A percentile compares a stretch with the other conserved stretches of the same genome.
These are phyloP conservation scores for Populus hybrid DNA, from an alignment of 441 rosid genomes.

Conservation along the genomic window DNA sequence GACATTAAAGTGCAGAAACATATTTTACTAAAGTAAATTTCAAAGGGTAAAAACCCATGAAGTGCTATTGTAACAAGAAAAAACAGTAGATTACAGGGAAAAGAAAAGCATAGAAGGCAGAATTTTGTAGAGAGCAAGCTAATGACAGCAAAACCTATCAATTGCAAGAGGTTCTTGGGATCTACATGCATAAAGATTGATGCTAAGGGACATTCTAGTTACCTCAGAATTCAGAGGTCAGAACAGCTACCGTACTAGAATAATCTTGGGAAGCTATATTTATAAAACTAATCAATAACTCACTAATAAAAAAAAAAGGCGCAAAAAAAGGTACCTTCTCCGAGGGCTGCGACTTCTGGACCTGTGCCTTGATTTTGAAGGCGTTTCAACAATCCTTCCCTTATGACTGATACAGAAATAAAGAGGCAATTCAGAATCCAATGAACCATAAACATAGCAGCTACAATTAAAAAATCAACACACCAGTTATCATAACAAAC, in stretches of 20 bases:
- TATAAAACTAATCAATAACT: not conserved
- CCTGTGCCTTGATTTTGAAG: slow-evolving; percentile 36
- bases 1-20: not conserved
- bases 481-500: not conserved
- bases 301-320: not conserved
- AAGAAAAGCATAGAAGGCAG: not conserved
- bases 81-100: not conserved
- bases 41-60: not conserved
- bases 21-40: not conserved
- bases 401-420: slow-evolving; percentile 35
- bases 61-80: not conserved
- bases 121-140: not conserved
- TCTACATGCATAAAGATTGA: not conserved
- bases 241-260: not conserved
- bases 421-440: not conserved
- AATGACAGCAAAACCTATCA: not conserved
- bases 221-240: not conserved
- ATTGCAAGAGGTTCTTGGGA: not conserved
- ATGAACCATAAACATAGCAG: not conserved
- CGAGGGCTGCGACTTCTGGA: slow-evolving; percentile 69
- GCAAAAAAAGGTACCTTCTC: slow-evolving; percentile 25
- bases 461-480: not conserved
- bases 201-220: not conserved
- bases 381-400: slow-evolving; percentile 48
- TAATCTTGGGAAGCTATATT: not conserved